Percentiles rank a stretch among this genome's conserved stretches.
Evolutionary conservation across 2,329 filamentous ascomycete species (phyloP).

Genomic region (Cercospora berteroae): DNA sequence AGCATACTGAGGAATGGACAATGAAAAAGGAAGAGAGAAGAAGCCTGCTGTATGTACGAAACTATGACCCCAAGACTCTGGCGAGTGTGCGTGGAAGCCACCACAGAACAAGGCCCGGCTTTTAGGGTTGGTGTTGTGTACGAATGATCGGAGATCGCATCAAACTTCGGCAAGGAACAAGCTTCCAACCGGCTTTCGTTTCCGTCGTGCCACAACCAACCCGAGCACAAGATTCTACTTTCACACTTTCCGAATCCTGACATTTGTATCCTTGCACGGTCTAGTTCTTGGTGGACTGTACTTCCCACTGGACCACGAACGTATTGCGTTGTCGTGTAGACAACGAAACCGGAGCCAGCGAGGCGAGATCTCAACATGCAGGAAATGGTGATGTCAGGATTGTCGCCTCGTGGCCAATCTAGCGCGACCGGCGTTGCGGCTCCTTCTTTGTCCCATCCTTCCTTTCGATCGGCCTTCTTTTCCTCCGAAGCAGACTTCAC

Average conservation of each 20-base stretch:
- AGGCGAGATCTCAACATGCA: neutral
- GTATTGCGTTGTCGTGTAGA: neutral
- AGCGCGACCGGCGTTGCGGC: neutral
- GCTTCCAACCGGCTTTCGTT: neutral
- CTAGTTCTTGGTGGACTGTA: neutral
- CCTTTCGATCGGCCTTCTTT: neutral
- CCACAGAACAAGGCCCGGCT: neutral
- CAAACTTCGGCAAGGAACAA: constrained; percentile 6
- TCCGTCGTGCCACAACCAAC: neutral
- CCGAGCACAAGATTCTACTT: neutral
- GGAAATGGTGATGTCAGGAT: constrained; percentile 1
- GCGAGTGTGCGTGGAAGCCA: neutral
- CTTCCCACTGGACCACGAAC: neutral
- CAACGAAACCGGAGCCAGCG: neutral
- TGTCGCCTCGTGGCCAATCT: neutral
- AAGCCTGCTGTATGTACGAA: neutral
- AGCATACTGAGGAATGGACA: neutral
- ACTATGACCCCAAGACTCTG: constrained; percentile 4
- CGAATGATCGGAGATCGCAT: constrained; percentile 2
- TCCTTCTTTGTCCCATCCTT: neutral
- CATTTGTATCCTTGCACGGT: neutral
- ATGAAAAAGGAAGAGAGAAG: neutral
- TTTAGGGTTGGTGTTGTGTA: neutral
- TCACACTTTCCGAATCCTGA: neutral
- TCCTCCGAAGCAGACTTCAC: neutral